Evolutionary conservation across 768 basidiomycete genomes (phyloP).

Genomic region (Termitomyces sp.): DNA sequence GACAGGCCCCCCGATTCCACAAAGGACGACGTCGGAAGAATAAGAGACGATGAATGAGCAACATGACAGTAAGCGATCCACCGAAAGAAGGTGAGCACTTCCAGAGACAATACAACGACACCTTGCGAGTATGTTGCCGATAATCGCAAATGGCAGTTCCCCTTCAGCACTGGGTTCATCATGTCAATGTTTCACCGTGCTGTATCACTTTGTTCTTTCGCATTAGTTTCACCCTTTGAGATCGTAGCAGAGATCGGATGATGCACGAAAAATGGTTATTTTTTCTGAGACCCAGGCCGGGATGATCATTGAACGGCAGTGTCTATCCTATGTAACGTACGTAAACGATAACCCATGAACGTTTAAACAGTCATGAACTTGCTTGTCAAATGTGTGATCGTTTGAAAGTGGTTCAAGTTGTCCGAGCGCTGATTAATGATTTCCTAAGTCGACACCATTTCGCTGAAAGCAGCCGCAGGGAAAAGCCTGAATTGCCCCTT

Average conservation of each 20-base stretch:
- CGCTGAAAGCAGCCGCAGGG: not conserved
- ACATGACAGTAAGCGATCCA: not conserved
- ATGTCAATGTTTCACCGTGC: no score
- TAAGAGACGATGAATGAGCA: not conserved
- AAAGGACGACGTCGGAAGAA: no score
- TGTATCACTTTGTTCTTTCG: not conserved
- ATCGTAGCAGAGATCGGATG: no score
- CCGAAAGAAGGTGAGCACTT: not conserved
- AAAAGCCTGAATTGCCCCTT: not conserved
- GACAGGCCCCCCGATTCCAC: not conserved
- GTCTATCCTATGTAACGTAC: no score
- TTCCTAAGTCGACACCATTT: not conserved
- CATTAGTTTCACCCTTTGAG: no score
- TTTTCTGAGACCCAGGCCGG: no score
- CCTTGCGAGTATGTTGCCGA: not conserved
- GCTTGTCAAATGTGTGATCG: not conserved
- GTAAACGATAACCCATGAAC: no score
- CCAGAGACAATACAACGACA: not conserved
- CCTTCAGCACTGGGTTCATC: not conserved
- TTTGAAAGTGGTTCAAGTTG: not conserved
- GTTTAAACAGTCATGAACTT: not conserved
- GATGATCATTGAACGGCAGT: not conserved
- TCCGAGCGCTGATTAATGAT: no score
- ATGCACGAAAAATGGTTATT: no score
- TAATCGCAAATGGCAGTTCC: not conserved